Base-by-base conservation (phyloP, 495 filamentous ascomycete genomes). In the Penicillium parvum region DNA sequence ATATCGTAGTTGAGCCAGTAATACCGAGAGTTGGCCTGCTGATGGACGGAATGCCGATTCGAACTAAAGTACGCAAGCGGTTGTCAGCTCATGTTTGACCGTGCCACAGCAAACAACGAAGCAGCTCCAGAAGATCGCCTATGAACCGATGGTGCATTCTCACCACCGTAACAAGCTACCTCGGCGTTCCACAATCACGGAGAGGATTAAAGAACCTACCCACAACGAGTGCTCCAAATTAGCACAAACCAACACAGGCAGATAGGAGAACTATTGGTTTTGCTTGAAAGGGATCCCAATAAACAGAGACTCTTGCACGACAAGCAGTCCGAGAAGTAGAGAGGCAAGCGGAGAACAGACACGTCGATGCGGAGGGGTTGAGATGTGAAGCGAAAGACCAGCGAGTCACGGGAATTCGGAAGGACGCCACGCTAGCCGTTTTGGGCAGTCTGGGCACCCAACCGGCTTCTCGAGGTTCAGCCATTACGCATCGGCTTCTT, bases 361-460 rank as follows among this genome's bases (percentile, higher is more conserved):
- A 22, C 30, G 47, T 44, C 32, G 41, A 40, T 52, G 37, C 52
- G 52, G 57, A 60, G 57, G 57, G 57, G 57, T 60, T 47, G 35
- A 57, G 51, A 51, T 47, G 47, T 49, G 56, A 53, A 59, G 49
- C 46, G 56, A 60, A 60, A 50, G 49, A 48, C 43, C 41, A 52
- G 50, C 45, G 43, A 53, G 56, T 60, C 56, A 57, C 56, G 56
- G 56, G 56, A 57, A 49, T 57, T 57, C 53, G 46, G 53, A 49
- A 46, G 37, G 3, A 26, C 30, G 8, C 7, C 8, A 32, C 51
- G 48, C 55, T 58, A 58, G 33, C 41, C 53, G 4, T 9, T 47
- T 57, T 49, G 4, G 50, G 54, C 15, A 43, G 49, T 22, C 29
- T 45, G 39, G 50, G 41, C 44, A 56, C 44, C 50, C 47, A 57